Conservation (phyloP, 192 early-diverging fungal genomes). For the Gamsiella multidivaricata region DNA sequence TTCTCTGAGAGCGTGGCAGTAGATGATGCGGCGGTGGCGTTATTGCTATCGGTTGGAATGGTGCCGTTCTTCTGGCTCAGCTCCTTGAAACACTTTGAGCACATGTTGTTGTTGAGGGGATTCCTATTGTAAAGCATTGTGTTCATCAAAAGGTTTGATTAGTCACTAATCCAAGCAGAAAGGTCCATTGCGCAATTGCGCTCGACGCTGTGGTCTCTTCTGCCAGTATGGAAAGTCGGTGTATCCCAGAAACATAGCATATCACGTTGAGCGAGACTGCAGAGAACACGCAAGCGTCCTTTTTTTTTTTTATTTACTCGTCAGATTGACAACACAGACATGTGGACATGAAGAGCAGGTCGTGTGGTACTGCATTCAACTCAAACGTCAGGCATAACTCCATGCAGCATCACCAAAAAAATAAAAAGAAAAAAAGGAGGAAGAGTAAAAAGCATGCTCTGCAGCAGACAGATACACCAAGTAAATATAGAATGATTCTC, state of each 20-base stretch:
- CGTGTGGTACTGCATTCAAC: no score
- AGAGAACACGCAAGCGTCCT: constrained; percentile 27
- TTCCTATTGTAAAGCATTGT: constrained; percentile 53
- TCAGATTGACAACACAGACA: background rate
- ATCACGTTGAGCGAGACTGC: constrained; percentile 4
- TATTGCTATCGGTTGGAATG: background rate
- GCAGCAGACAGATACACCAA: no score
- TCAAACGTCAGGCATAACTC: background rate
- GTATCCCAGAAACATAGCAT: constrained; percentile 15
- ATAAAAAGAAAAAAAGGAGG: background rate
- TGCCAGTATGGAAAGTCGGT: no score
- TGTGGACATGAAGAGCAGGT: no score
- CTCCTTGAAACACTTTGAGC: constrained; percentile 83
- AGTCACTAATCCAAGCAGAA: background rate
- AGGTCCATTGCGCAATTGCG: no score
- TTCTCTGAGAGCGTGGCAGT: constrained; percentile 33
- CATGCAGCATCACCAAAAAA: background rate
- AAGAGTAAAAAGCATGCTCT: no score
- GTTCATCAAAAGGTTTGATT: no score
- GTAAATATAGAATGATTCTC: constrained; percentile 2
- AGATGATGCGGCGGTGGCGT: background rate
- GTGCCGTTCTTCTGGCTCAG: constrained; percentile 57
- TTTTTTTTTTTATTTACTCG: constrained; percentile 6
- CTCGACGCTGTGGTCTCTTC: no score
- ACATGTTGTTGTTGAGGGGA: constrained; percentile 77